Evolutionary conservation across 1,284 basidiomycete genomes (phyloP), one percentile per base, ranked within the genome.

Genomic region (Anthracocystis walkeri): DNA sequence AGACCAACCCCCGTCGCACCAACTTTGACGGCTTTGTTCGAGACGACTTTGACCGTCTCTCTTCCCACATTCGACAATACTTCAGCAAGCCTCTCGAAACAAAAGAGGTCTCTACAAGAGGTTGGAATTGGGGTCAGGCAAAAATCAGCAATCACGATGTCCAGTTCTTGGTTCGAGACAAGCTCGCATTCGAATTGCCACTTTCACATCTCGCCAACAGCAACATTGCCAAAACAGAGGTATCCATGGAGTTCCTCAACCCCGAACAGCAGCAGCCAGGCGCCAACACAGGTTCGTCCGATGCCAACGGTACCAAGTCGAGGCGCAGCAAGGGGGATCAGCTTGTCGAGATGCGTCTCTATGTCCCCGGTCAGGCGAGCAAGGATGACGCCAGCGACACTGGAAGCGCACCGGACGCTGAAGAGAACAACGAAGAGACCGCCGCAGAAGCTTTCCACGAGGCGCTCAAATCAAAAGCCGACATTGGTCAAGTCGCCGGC

Each of bases 391-490:
- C 78, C 66, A 62, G 91, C 89, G 84, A 84, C 6, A 81, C 78
- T 2, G 81, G 82, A 48, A 87, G 95, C 14, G 90, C 90, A 4
- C 77, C 73, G 23, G 69, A 79, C 55, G 87, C 86, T 25, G 88
- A 87, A 5, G 87, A 87, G 14, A 80, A 76, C 51, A 88, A 88
- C 60, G 87, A 87, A 55, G 85, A 94, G 82, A 93, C 90, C 71
- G 95, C 95, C 2, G 97, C 97, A 2, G 93, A 97, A 85, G 94
- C 93, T 0, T 95, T 99, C 90, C 95, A 99, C 84, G 94, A 97
- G 75, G 89, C 91, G 69, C 92, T 99, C 88, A 97, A 97, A 87
- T 95, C 97, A 82, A 94, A 93, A 87, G 96, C 97, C 5, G 94
- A 96, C 73, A 93, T 99, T 68, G 94, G 94, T 1, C 92, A 95